Base-by-base conservation (phyloP, 2,329 filamentous ascomycete genomes). In the Arthrobotrys megalospora region DNA sequence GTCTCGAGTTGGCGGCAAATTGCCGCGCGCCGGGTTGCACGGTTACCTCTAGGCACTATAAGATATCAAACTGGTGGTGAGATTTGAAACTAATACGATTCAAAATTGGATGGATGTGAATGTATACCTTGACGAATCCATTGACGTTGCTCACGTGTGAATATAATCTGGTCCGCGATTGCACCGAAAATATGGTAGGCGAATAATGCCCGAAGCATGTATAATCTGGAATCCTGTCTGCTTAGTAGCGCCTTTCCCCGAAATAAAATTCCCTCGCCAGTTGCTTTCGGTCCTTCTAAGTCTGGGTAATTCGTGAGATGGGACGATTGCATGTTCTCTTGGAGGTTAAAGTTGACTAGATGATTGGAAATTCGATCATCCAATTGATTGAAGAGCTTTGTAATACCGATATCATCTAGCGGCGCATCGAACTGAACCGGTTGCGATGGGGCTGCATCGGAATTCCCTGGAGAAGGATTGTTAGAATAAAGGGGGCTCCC, bases 151-250 rank as follows among this genome's bases (percentile, higher is more conserved):
- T 50, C 43, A 5, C 50, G 10, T 38, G 60, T 19, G 21, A 64
- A 64, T 32, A 47, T 24, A 10, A 24, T 28, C 14, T 21, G 19
- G 19, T 48, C 60, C 6, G 38, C 60, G 10, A 64, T 48, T 5
- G 60, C 24, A 16, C 36, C 19, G 19, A 45, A 64, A 6, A 64
- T 24, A n/a, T 48, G 28, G 43, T 64, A 64, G n/a, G 60, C 60
- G n/a, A 64, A 64, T 12, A 64, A 28, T 21, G 60, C 34, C 19
- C 60, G 38, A 21, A 64, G 43, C 60, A 45, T 64, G 12, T 64
- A 41, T 47, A 64, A 34, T 21, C 53, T 47, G 45, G 38, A 64
- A 21, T 47, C 28, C 41, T 64, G 24, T 48, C 60, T 16, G 10
- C 4, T 3, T 47, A 34, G 16, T 16, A 34, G 28, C 5, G 50